Evolutionary conservation across 208 protist genomes (phyloP), one percentile per base, ranked within the genome.

Genomic region (Trypanosoma avium): DNA sequence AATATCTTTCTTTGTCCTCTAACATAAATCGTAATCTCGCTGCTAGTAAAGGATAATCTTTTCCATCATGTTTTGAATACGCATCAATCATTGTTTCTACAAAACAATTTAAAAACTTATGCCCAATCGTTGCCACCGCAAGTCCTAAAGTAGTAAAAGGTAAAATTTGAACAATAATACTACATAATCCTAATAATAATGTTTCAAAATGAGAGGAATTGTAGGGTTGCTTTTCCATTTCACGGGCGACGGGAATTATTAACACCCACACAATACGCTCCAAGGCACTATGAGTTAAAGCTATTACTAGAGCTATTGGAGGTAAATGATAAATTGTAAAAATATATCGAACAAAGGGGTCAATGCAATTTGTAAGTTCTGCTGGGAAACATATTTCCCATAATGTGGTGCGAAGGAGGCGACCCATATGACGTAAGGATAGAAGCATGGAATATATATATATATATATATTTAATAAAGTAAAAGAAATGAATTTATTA

Each of bases 211-310:
- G 68, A 30, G 78, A 85, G 46, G 64, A 79, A 55, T 82, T 75
- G 68, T 85, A 94, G 0, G 81, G 76, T 21, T 79, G 70, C 19
- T 77, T 70, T 65, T 88, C 84, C 83, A 92, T 90, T 40, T 90
- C 79, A 62, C 90, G 84, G 43, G 79, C 80, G 19, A 93, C 76
- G 19, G 89, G 89, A 49, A 93, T 73, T 35, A 95, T 80, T 22
- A 93, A 73, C 26, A 89, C 78, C 84, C 86, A 95, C 29, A 93
- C 89, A 59, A 95, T 78, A 19, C 82, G 81, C 77, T 91, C 72
- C 55, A 95, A 75, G 4, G 73, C 84, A 53, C 82, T 90, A 66
- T 95, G 89, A 27, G 89, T 95, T 29, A 91, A 58, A 6, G 86
- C 79, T 21, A 92, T 13, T 32, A 84, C 67, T 22, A 93, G 61